These are phyloP conservation scores for Glomus cerebriforme DNA, from an alignment of 192 early-diverging fungal genomes.

Conservation along the genomic window DNA sequence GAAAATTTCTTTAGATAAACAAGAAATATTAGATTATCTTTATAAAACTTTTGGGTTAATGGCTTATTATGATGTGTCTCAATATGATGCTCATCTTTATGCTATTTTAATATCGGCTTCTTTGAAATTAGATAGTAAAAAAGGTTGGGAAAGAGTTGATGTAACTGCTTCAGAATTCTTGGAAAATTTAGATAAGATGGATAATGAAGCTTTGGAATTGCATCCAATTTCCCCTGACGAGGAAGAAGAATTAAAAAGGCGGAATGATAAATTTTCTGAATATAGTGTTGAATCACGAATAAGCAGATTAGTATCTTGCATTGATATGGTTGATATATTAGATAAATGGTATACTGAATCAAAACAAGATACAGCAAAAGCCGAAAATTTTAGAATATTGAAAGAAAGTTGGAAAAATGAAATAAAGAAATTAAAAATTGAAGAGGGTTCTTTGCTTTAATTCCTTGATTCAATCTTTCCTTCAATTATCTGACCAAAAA, in stretches of 20 bases:
- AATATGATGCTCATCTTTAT: slow-evolving; percentile 20
- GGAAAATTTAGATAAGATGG: neutral
- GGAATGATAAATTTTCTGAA: neutral
- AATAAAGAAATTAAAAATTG: too few species aligned
- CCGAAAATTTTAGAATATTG: slow-evolving; percentile 7
- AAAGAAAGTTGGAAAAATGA: neutral
- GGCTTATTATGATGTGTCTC: slow-evolving; percentile 25
- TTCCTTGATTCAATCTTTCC: too few species aligned
- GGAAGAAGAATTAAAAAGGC: neutral
- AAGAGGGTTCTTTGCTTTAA: too few species aligned
- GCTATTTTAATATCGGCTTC: slow-evolving; percentile 17
- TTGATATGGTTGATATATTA: neutral
- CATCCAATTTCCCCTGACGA: neutral
- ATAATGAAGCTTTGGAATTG: neutral
- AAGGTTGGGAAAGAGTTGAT: slow-evolving; percentile 11
- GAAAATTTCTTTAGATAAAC: neutral
- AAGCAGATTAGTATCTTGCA: neutral
- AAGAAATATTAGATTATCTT: slow-evolving; percentile 17
- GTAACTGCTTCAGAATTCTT: slow-evolving; percentile 16
- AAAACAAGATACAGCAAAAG: neutral
- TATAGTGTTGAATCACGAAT: neutral
- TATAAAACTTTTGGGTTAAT: slow-evolving; percentile 32
- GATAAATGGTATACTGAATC: neutral
- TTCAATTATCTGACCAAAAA: too few species aligned
- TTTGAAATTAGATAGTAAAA: neutral